Percentiles rank a stretch among this genome's conserved stretches.
Conservation (phyloP, 495 filamentous ascomycete species). For the Penicillium cinerascens region DNA sequence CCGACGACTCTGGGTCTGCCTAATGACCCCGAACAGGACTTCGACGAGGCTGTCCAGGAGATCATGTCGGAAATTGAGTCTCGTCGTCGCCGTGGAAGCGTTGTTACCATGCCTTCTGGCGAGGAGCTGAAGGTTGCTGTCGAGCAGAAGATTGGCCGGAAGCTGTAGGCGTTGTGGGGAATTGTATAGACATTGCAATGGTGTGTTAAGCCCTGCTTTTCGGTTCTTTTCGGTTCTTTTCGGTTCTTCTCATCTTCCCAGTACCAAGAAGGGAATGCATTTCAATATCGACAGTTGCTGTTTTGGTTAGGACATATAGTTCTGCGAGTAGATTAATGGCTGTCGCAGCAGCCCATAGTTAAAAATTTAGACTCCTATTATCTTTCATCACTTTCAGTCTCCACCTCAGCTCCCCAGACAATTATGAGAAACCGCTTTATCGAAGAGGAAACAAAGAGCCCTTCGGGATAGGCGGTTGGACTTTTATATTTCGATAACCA, state of each 20-base stretch:
- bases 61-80: constrained; percentile 65
- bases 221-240: not conserved
- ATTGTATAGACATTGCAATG: constrained; percentile 1
- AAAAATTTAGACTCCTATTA: not conserved
- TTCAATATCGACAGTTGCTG: not conserved
- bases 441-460: too few species aligned
- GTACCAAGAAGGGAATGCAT: not conserved
- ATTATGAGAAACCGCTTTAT: too few species aligned
- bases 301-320: not conserved
- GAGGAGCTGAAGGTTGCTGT: constrained; percentile 45
- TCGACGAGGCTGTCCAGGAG: constrained; percentile 76
- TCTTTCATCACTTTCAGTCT: not conserved
- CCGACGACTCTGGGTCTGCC: constrained; percentile 72
- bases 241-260: not conserved
- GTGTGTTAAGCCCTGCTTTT: too few species aligned
- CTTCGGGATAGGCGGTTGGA: too few species aligned
- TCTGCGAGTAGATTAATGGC: not conserved
- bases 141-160: constrained; percentile 44
- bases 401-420: not conserved
- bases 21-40: constrained; percentile 68
- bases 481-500: too few species aligned
- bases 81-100: constrained; percentile 52
- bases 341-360: not conserved
- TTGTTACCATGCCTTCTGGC: constrained; percentile 44
- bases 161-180: constrained; percentile 16